A percentile compares a stretch with the other conserved stretches of the same genome.
phyloP scores from a whole-genome alignment of 805 yeast species.

The Metschnikowia cubensis region DNA sequence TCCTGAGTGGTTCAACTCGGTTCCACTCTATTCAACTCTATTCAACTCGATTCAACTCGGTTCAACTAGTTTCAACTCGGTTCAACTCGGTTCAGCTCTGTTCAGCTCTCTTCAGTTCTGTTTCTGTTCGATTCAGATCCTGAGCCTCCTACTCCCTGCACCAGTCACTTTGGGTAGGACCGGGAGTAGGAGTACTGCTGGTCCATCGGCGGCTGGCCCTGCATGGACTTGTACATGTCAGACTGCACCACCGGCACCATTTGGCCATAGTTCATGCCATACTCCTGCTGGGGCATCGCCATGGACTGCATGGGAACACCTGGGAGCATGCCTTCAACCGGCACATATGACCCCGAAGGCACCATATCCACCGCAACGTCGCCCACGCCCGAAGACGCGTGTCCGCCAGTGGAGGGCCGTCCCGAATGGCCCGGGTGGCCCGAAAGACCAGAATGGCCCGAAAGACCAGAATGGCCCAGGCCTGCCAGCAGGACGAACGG shows the following conservation, averaged over 20 bases:
- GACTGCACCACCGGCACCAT: conserved; percentile 9
- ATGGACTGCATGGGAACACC: conserved; percentile 1
- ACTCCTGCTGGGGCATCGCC: conserved; percentile 11
- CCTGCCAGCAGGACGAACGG: conserved; percentile 1
- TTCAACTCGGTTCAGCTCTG: too few relatives aligned
- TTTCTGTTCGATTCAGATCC: too few relatives aligned
- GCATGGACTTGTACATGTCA: conserved; percentile 11
- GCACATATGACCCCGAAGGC: conserved; percentile 11
- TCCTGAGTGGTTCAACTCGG: too few relatives aligned
- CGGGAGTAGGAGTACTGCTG: conserved; percentile 10
- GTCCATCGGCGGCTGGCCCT: conserved; percentile 1
- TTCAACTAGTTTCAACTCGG: too few relatives aligned
- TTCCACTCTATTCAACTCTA: too few relatives aligned
- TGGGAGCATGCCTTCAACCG: conserved; percentile 13
- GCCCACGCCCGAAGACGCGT: too few relatives aligned
- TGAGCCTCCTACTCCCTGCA: too few relatives aligned
- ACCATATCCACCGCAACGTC: conserved; percentile 1
- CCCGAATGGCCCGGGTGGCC: neutral
- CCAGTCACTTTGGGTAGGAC: neutral
- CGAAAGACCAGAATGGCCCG: neutral
- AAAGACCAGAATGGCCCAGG: neutral
- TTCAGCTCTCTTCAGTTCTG: too few relatives aligned
- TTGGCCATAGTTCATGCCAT: conserved; percentile 11
- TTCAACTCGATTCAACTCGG: too few relatives aligned
- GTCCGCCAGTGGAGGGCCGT: too few relatives aligned